A percentile compares a stretch with the other conserved stretches of the same genome.
phyloP scores from a whole-genome alignment of 805 yeast genomes.

The Komagataella pseudopastoris region DNA sequence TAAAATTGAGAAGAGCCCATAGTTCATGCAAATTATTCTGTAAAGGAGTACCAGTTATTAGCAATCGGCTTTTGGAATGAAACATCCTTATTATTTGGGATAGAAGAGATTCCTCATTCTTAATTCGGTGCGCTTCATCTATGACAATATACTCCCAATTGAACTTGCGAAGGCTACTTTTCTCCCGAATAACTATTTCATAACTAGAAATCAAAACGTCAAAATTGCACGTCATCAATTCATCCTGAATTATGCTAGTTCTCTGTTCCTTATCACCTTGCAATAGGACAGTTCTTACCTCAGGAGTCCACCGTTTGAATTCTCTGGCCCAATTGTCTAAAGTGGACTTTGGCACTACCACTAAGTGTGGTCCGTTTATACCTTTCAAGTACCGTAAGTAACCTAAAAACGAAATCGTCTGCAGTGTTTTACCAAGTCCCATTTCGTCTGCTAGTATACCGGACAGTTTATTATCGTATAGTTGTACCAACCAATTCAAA shows the following conservation, averaged over 20 bases:
- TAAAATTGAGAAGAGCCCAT: constrained; percentile 70
- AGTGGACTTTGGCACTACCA: constrained; percentile 90
- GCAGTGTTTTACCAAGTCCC: constrained; percentile 77
- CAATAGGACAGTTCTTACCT: constrained; percentile 54
- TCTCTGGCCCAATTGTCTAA: constrained; percentile 75
- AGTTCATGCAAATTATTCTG: constrained; percentile 71
- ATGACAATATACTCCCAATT: constrained; percentile 68
- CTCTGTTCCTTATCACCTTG: constrained; percentile 89
- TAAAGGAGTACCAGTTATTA: constrained; percentile 74
- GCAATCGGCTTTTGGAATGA: constrained; percentile 38
- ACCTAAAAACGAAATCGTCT: constrained; percentile 66
- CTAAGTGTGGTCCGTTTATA: constrained; percentile 80
- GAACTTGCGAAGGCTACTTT: constrained; percentile 49
- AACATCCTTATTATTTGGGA: constrained; percentile 3
- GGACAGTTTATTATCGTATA: constrained; percentile 53
- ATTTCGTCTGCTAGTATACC: constrained; percentile 80
- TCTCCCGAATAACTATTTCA: constrained; percentile 68
- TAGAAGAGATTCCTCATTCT: constrained; percentile 50
- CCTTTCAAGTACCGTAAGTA: constrained; percentile 52
- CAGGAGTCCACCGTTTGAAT: constrained; percentile 70
- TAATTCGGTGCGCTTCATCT: constrained; percentile 77
- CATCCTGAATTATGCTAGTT: constrained; percentile 38
- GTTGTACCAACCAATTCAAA: constrained; percentile 60
- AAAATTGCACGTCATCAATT: constrained; percentile 74
- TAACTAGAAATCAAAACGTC: constrained; percentile 63